A percentile compares a stretch with the other conserved stretches of the same genome.
Conservation (phyloP, 1,284 basidiomycete genomes). For the Amylostereum areolatum region DNA sequence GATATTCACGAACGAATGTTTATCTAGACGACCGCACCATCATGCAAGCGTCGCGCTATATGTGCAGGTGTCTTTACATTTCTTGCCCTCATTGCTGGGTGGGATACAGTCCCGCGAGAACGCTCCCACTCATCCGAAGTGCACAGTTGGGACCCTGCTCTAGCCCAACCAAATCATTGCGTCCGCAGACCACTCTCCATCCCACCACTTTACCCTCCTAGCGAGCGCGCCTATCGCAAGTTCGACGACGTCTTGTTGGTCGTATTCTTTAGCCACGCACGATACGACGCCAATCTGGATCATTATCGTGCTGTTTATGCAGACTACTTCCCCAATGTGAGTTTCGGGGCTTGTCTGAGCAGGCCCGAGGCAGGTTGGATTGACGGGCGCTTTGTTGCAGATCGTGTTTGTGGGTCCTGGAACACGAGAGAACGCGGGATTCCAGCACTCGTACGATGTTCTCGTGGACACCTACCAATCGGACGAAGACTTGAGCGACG, state of each 20-base stretch:
- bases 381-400: slow-evolving; percentile 22
- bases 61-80: background rate
- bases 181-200: slow-evolving; percentile 18
- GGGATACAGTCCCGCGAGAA: slow-evolving; percentile 1
- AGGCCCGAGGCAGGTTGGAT: background rate
- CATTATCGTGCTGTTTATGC: slow-evolving; percentile 39
- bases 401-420: slow-evolving; percentile 44
- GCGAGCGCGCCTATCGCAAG: slow-evolving; percentile 22
- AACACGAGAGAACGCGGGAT: slow-evolving; percentile 42
- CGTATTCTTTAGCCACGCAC: slow-evolving; percentile 45
- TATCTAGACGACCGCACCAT: background rate
- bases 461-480: slow-evolving; percentile 41
- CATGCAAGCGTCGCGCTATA: background rate
- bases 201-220: slow-evolving; percentile 4
- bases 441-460: slow-evolving; percentile 43
- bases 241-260: slow-evolving; percentile 40
- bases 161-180: slow-evolving; percentile 10
- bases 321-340: slow-evolving; percentile 44
- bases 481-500: slow-evolving; percentile 33
- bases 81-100: background rate
- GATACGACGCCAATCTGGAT: slow-evolving; percentile 42
- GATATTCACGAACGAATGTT: background rate
- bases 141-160: slow-evolving; percentile 3
- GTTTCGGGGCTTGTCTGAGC: slow-evolving; percentile 7
- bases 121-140: slow-evolving; percentile 1